Evolutionary conservation across 371 early-diverging fungal species (phyloP).

Genomic region (Thermomucor indicae-seudaticae): DNA sequence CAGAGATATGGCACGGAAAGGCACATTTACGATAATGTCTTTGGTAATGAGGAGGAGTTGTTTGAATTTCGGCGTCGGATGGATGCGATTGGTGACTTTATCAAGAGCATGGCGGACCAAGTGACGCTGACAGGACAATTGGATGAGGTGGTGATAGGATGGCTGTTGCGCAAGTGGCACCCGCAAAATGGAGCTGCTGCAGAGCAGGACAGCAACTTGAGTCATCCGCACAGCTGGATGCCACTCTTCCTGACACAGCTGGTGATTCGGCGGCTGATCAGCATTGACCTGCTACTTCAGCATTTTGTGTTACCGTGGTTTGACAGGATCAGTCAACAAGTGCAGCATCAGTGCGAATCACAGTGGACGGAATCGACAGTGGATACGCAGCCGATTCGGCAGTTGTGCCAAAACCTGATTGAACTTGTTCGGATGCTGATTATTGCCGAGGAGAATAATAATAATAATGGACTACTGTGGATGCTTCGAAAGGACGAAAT

Average conservation of each 20-base stretch:
- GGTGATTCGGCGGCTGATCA: conserved; percentile 39
- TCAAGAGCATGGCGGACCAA: conserved; percentile 23
- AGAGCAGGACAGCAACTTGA: conserved; percentile 22
- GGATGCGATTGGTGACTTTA: conserved; percentile 23
- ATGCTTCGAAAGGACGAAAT: conserved; percentile 29
- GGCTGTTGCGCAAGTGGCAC: conserved; percentile 21
- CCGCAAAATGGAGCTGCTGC: conserved; percentile 12
- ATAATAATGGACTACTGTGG: conserved; percentile 22
- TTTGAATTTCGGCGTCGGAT: conserved; percentile 27
- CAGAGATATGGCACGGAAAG: conserved; percentile 26
- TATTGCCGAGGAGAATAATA: conserved; percentile 30
- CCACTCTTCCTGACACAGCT: conserved; percentile 45
- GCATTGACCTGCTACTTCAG: conserved; percentile 35
- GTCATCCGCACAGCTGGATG: conserved; percentile 39
- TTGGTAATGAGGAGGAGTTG: conserved; percentile 5
- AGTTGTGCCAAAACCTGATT: conserved; percentile 47
- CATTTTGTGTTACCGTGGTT: conserved; percentile 42
- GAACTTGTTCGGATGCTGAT: conserved; percentile 44
- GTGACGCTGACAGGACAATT: conserved; percentile 34
- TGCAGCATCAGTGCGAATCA: conserved; percentile 20
- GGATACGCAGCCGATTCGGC: conserved; percentile 26
- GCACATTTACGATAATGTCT: conserved; percentile 6
- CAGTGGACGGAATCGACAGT: conserved; percentile 17
- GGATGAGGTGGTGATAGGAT: conserved; percentile 29
- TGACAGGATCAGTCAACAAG: conserved; percentile 29